These are phyloP conservation scores for Immersiella caudata DNA, from an alignment of 495 filamentous ascomycete species.

Conservation along the genomic window DNA sequence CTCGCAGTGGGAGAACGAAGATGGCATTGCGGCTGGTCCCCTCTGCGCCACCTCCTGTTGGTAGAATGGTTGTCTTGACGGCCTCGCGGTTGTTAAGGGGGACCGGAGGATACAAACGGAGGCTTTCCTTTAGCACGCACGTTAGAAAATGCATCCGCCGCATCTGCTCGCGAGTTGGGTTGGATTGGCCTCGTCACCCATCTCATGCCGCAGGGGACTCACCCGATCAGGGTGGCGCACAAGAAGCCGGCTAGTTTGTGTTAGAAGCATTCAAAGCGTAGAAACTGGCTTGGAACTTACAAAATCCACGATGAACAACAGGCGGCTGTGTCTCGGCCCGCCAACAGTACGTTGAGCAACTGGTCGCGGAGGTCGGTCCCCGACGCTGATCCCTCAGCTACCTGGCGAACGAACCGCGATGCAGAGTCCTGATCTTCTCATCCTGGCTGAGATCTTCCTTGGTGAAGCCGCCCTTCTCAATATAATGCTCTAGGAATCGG, in stretches of 20 bases:
- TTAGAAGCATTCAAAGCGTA: constrained; percentile 3
- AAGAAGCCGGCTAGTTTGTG: constrained; percentile 33
- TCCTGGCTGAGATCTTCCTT: background rate
- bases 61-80: constrained; percentile 48
- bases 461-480: constrained; percentile 31
- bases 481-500: constrained; percentile 42
- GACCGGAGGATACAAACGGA: constrained; percentile 62
- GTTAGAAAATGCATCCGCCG: constrained; percentile 45
- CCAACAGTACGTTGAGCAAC: constrained; percentile 27
- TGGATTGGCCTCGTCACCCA: constrained; percentile 28
- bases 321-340: constrained; percentile 29
- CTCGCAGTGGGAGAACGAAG: too few species aligned
- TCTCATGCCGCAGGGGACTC: constrained; percentile 37
- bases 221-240: constrained; percentile 37
- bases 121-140: constrained; percentile 47
- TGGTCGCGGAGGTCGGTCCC: constrained; percentile 24
- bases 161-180: constrained; percentile 41
- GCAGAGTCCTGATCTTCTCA: background rate
- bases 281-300: constrained; percentile 27
- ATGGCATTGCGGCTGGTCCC: constrained; percentile 48
- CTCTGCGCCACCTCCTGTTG: constrained; percentile 52
- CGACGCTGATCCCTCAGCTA: constrained; percentile 17
- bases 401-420: constrained; percentile 21
- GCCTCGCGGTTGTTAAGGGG: constrained; percentile 59
- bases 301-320: constrained; percentile 45